Evolutionary conservation across 352 stramenopile species (phyloP), one percentile per base, ranked within the genome.

Genomic region (Peronosclerospora sorghi): DNA sequence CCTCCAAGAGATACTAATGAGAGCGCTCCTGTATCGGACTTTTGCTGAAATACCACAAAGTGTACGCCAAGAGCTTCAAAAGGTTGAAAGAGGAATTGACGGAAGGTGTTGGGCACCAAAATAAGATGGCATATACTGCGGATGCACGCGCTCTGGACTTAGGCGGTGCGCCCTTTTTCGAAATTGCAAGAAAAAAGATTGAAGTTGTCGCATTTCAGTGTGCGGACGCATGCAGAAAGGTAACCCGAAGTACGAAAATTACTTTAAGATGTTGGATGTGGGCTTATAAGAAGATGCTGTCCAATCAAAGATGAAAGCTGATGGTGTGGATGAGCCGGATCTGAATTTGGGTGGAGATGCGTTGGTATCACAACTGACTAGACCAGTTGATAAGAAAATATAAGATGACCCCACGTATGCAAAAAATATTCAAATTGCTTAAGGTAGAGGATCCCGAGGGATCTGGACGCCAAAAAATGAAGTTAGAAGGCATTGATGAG

Each of bases 221-320:
- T 56, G 69, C 9, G 56, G n/a, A n/a, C n/a, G n/a, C 8, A 73
- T 59, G 14, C 50, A 82, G 6, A 38, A 63, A n/a, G 71, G 82
- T 27, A 77, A 94, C 43, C 58, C 82, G 14, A 29, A 70, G 0
- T 81, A 90, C 35, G 61, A 62, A 6, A 92, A 94, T 46, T 98
- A 97, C 45, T 95, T 97, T 58, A 94, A 94, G 48, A 97, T 97
- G 88, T 48, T 96, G 6, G 92, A 94, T 49, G 79, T 96, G 60
- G 86, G 90, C 9, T 39, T 96, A 2, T 72, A 83, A 6, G 64
- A 85, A 35, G 83, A 68, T 21, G 82, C 85, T 15, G 79, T 96
- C n/a, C 65, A 73, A 15, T 77, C 95, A 49, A 95, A 95, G 47
- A 86, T 97, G 65, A 67, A 67, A 23, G 51, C 36, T 14, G 64